Evolutionary conservation across 2,329 filamentous ascomycete genomes (phyloP).

Genomic region (Microcyclosporella mali): DNA sequence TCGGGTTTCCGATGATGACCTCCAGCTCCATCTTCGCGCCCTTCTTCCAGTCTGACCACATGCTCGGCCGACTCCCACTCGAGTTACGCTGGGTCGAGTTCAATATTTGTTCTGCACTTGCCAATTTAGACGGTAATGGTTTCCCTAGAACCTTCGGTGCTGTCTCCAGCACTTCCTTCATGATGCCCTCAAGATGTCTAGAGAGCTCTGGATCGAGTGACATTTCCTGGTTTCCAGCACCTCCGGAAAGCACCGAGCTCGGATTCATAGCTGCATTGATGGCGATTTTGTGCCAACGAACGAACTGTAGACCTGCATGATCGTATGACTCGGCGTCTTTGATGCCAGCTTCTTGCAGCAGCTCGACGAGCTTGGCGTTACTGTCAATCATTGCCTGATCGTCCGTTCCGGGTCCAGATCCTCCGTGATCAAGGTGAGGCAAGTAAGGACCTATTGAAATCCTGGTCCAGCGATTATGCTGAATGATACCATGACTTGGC

Average conservation of each 20-base stretch:
- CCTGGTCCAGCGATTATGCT: conserved; percentile 68
- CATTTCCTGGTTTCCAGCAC: conserved; percentile 61
- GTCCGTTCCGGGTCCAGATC: conserved; percentile 20
- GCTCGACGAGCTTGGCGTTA: conserved; percentile 48
- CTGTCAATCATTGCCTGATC: conserved; percentile 25
- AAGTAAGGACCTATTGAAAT: conserved; percentile 64
- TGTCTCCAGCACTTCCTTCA: conserved; percentile 62
- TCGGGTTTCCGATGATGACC: conserved; percentile 65
- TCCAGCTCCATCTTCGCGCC: conserved; percentile 63
- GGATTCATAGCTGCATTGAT: conserved; percentile 74
- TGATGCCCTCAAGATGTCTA: conserved; percentile 57
- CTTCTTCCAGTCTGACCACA: conserved; percentile 65
- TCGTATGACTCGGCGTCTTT: conserved; percentile 59
- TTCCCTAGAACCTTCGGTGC: conserved; percentile 58
- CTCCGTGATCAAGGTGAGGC: conserved; percentile 40
- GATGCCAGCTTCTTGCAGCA: conserved; percentile 57
- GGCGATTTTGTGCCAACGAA: conserved; percentile 70
- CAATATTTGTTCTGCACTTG: conserved; percentile 57
- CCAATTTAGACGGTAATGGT: conserved; percentile 55
- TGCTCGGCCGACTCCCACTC: conserved; percentile 54
- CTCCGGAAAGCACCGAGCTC: conserved; percentile 60
- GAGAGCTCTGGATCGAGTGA: conserved; percentile 57
- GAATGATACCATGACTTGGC: conserved; percentile 54
- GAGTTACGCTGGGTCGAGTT: conserved; percentile 58
- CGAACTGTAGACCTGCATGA: conserved; percentile 61